Base-by-base conservation (phyloP, 306 rosid species). In the Cyamopsis tetragonoloba region DNA sequence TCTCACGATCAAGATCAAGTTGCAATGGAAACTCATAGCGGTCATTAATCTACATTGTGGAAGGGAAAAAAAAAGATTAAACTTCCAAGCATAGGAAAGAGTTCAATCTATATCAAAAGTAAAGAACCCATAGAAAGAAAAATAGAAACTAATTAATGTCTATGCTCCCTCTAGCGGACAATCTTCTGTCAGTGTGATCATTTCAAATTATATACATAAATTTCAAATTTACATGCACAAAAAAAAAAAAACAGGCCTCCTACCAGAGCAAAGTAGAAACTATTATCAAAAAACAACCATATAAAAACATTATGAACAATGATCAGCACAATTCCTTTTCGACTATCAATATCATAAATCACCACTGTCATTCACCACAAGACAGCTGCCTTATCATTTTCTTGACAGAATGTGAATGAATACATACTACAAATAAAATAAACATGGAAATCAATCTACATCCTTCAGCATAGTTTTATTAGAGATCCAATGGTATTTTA, bases 1-100 rank as follows among this genome's bases (percentile, higher is more conserved):
- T 49, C 77, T 95, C 96, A 55, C 89, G 86, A 70, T 95, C 99
- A 61, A 95, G 97, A 72, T 95, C 97, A 70, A 95, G 89, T 90
- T 95, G 91, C 85, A 95, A 77, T 11, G 99, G 99, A 75, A 95
- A 95, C 85, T 95, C 99, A 77, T 95, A 95, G 23, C 92, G 92
- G 73, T 95, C 99, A 73, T 95, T 95, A 58, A 95, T 95, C 99
- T 95, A 76, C 78, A 62, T 9, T 62, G 62, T 0, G 30, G 62
- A 7, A 35, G 12, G 1, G 1, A 38, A 9, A 32, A 4, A 15
- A 20, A 17, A 44, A 46, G 17, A 53, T 66, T 30, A 43, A 55
- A n/a, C 66, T 23, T 37, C 46, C n/a, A 53, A 3, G 6, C 19
- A 50, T 17, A 28, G 43, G 7, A 27, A 43, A 26, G 9, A 64